Conservation (phyloP, 2,329 filamentous ascomycete species). For the Colletotrichum melonis region DNA sequence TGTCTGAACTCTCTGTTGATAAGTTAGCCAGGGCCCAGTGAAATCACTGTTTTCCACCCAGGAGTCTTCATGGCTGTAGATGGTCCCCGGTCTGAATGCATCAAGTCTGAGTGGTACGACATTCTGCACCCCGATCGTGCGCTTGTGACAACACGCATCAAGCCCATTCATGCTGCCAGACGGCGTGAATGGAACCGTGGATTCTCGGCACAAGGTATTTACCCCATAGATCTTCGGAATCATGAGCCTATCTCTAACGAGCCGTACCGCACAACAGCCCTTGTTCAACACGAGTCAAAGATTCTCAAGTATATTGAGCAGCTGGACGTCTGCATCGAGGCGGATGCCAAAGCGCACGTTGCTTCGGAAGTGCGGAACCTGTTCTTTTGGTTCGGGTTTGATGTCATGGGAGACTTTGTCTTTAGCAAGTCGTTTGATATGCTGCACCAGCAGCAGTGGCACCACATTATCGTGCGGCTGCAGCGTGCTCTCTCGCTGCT, state of each 20-base stretch:
- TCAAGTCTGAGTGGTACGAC: constrained; percentile 43
- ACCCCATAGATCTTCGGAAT: constrained; percentile 4
- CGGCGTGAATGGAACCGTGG: constrained; percentile 40
- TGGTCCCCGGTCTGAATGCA: constrained; percentile 39
- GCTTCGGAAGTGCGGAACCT: constrained; percentile 37
- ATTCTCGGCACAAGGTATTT: constrained; percentile 37
- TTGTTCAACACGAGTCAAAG: constrained; percentile 34
- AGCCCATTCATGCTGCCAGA: constrained; percentile 38
- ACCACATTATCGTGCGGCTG: constrained; percentile 41
- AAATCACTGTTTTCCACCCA: constrained; percentile 42
- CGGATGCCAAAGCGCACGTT: constrained; percentile 28
- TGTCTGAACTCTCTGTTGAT: neutral
- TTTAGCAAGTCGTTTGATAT: constrained; percentile 50
- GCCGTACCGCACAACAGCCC: constrained; percentile 29
- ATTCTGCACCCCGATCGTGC: constrained; percentile 38
- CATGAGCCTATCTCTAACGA: constrained; percentile 17
- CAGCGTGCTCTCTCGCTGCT: constrained; percentile 42
- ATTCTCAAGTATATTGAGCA: constrained; percentile 36
- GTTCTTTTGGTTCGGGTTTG: constrained; percentile 45
- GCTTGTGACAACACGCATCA: constrained; percentile 38
- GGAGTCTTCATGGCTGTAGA: constrained; percentile 40
- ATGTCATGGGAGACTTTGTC: constrained; percentile 50
- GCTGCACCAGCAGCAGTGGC: constrained; percentile 42
- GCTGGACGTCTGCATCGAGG: constrained; percentile 37
- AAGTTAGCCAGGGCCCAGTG: constrained; percentile 35